phyloP scores from a whole-genome alignment of 805 yeast genomes.

The Saturnispora sanitii region DNA sequence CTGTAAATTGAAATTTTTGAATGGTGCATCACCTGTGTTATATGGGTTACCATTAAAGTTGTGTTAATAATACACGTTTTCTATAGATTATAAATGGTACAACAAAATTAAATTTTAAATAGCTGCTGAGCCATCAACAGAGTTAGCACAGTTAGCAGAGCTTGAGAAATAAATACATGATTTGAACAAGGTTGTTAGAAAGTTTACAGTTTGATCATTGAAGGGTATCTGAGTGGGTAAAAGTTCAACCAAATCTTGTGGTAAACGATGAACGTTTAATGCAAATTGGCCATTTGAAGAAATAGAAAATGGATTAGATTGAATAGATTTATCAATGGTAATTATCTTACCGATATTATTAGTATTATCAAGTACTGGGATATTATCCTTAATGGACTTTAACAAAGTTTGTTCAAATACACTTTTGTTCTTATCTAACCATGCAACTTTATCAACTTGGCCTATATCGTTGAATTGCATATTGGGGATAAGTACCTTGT shows the following conservation, averaged over 20 bases:
- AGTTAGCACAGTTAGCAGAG: no score
- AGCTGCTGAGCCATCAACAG: no score
- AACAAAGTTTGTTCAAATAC: no score
- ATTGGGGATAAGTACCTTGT: background rate
- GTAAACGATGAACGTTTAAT: no score
- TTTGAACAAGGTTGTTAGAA: background rate
- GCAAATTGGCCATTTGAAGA: no score
- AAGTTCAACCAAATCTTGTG: background rate
- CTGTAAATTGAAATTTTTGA: constrained; percentile 64
- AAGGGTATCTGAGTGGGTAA: background rate
- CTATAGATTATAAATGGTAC: background rate
- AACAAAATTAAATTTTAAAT: no score
- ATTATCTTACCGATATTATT: no score
- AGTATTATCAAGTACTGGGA: no score
- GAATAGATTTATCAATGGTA: no score
- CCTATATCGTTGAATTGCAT: background rate
- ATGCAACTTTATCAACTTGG: background rate
- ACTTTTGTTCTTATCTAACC: background rate
- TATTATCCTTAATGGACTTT: no score
- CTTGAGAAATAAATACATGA: constrained; percentile 7
- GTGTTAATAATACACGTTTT: no score
- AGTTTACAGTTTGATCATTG: background rate
- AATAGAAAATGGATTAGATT: no score
- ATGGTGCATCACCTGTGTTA: constrained; percentile 88
- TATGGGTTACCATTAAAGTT: constrained; percentile 70